phyloP scores from a whole-genome alignment of 1,284 basidiomycete genomes.

The Tilletia walkeri region DNA sequence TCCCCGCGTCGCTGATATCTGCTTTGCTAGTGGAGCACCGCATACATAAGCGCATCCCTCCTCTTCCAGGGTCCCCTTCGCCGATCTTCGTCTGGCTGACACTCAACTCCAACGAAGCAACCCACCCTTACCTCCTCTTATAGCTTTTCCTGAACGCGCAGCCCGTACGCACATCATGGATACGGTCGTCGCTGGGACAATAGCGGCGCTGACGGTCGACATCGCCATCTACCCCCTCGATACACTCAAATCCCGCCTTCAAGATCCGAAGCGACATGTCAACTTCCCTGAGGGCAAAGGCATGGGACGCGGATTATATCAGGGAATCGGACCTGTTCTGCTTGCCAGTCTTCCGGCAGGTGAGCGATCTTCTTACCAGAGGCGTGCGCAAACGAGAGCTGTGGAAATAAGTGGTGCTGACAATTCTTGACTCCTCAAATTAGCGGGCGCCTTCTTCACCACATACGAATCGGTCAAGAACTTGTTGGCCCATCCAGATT shows the following conservation, averaged over 20 bases:
- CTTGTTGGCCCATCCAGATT: slow-evolving; percentile 28
- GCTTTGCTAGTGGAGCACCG: no score
- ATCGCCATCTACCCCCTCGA: slow-evolving; percentile 26
- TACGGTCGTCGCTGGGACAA: slow-evolving; percentile 21
- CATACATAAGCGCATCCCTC: no score
- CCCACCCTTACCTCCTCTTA: no score
- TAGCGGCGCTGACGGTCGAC: slow-evolving; percentile 27
- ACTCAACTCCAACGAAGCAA: no score
- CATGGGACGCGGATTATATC: slow-evolving; percentile 26
- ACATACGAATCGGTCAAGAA: slow-evolving; percentile 41
- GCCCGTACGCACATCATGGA: not conserved
- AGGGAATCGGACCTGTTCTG: slow-evolving; percentile 28
- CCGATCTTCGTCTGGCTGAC: no score
- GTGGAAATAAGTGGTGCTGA: not conserved
- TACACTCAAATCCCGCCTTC: slow-evolving; percentile 27
- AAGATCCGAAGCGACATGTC: slow-evolving; percentile 20
- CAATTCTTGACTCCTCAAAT: not conserved
- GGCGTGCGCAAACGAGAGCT: not conserved
- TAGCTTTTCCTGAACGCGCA: no score
- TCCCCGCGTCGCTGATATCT: no score
- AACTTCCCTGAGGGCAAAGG: slow-evolving; percentile 23
- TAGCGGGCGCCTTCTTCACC: slow-evolving; percentile 44
- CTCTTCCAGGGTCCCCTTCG: no score
- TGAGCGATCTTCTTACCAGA: not conserved
- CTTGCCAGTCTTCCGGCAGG: slow-evolving; percentile 25